Conservation (phyloP, 1,284 basidiomycete genomes). For the Fomitopsis schrenkii region DNA sequence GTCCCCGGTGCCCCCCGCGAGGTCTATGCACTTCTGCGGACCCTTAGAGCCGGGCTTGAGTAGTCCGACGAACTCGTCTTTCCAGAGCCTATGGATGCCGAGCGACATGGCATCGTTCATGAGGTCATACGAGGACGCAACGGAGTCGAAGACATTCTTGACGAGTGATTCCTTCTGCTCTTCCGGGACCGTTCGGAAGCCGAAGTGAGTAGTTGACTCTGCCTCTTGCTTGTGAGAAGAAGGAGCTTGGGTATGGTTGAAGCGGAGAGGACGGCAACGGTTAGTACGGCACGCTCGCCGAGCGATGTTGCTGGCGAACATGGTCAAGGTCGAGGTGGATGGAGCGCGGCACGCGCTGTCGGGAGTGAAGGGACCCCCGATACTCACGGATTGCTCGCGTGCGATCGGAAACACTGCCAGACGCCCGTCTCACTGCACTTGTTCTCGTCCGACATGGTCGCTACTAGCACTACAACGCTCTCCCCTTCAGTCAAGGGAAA, state of each 20-base stretch:
- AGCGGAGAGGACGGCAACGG: not conserved
- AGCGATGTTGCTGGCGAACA: constrained; percentile 5
- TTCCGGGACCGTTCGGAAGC: constrained; percentile 85
- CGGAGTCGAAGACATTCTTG: constrained; percentile 91
- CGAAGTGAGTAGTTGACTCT: constrained; percentile 68
- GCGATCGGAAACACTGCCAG: not conserved
- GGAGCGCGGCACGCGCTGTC: not conserved
- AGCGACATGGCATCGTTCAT: constrained; percentile 99
- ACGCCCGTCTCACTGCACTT: not conserved
- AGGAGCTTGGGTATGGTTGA: constrained; percentile 6
- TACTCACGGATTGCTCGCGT: constrained; percentile 8
- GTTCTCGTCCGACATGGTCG: constrained; percentile 16
- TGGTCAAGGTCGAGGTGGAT: constrained; percentile 3
- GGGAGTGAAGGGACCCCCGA: constrained; percentile 12
- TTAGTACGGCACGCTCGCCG: constrained; percentile 5
- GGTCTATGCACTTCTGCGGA: constrained; percentile 83
- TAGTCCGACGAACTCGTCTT: constrained; percentile 84
- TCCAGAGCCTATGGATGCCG: constrained; percentile 97
- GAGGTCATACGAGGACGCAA: constrained; percentile 93
- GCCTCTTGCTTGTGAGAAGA: not conserved
- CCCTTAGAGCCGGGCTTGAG: constrained; percentile 78
- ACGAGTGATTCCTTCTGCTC: constrained; percentile 78
- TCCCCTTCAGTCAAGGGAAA: constrained; percentile 41
- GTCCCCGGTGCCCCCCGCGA: constrained; percentile 98
- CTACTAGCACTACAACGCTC: constrained; percentile 5